Evolutionary conservation across 371 early-diverging fungal genomes (phyloP), one percentile per base, ranked within the genome.

Genomic region (Rhizopus delemar): DNA sequence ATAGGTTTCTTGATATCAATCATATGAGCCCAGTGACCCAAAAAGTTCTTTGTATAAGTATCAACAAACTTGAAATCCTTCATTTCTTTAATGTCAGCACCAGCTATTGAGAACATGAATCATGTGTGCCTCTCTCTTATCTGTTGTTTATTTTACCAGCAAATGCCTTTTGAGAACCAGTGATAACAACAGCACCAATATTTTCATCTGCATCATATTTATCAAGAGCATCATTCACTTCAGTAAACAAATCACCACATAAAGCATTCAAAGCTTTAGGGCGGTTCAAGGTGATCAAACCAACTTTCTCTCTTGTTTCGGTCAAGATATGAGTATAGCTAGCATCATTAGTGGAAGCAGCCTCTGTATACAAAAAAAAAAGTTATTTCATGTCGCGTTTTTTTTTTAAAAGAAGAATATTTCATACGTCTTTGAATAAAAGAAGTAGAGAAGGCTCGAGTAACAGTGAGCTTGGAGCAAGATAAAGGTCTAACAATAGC

Each of bases 71-170:
- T 85, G 48, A 89, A 82, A 56, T 90, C 89, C 77, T 83, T 84
- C 99, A 98, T 98, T 78, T 98, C 97, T 85, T 97, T 96, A 77
- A 98, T 98, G 74, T 98, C 99, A 51, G 99, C 99, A 53, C 98
- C 98, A 53, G 98, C 97, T 91, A 70, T 15, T 29, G 2, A 22
- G 22, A 22, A 22, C 22, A 22, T 22, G 22, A 22, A 22, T 22
- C 22, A 22, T 22, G 12, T 41, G n/a, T 43, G n/a, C 15, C 12
- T 4, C 13, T 16, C 22, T 22, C 22, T n/a, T 36, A 32, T 41
- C 3, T 13, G 31, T 15, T 53, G 41, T 33, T 35, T 29, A 8
- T 51, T 4, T 57, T 80, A 90, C 93, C 92, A 54, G 98, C 97
- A 86, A 97, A 98, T 9, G 96, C 96, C 73, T 90, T 92, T 71